Base-by-base conservation (phyloP, 306 rosid species). In the Chamaecrista fasciculata region DNA sequence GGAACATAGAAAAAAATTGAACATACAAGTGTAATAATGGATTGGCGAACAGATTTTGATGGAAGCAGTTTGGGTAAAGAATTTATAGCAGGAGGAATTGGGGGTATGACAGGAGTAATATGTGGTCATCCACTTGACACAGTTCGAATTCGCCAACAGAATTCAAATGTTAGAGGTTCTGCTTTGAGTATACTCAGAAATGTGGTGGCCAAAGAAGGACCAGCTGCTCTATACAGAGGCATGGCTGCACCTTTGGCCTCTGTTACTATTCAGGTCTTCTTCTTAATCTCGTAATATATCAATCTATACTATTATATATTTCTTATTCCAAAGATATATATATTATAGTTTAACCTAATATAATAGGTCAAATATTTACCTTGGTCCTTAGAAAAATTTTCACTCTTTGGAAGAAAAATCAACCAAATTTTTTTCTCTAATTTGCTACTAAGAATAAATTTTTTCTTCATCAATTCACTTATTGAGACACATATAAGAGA, bases 81-180 rank as follows among this genome's bases (percentile, higher is more conserved):
- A 46, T 89, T 89, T 81, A 87, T 89, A 26, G 96, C 91, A 0
- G 91, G 89, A 18, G 91, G 96, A 0, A 69, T 78, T 58, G 91
- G 96, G 20, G 92, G 96, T 37, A 56, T 78, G 23, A 90, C 92
- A 5, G 90, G 96, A 31, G 47, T 89, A 3, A 18, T 89, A 65
- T 84, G 88, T 23, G 92, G 96, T 44, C 84, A 86, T 58, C 92
- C 88, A 2, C 83, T 89, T 21, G 96, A 89, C 66, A 89, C 96
- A 11, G 76, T 89, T 18, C 83, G 90, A 3, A 14, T 89, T 53
- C 47, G 51, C 55, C 92, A 84, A 52, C 90, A 89, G 58, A 37
- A 43, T 33, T 78, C 85, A 0, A 53, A 53, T 0, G 34, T 20
- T 24, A 23, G 78, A 1, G 83, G 81, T 19, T 82, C 92, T 25